Conservation (phyloP, 257 asterid species). For the Solanum paucissectum region DNA sequence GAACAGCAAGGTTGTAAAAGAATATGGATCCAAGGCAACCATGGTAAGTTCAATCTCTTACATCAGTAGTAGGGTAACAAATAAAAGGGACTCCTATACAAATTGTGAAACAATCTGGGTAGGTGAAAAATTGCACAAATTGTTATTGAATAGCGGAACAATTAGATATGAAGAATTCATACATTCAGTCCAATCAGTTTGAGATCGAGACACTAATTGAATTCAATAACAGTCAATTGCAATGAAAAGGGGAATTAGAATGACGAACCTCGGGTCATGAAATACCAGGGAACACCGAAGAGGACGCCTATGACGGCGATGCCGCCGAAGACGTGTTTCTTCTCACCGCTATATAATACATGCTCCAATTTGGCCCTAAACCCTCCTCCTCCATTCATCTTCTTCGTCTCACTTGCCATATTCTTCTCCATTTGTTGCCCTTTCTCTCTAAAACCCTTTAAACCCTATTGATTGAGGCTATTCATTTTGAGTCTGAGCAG, state of each 20-base stretch:
- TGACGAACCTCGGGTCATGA: conserved; percentile 59
- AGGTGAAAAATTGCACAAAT: background rate
- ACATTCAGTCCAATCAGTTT: background rate
- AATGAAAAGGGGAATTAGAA: background rate
- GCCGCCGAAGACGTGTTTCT: conserved; percentile 77
- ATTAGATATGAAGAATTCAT: background rate
- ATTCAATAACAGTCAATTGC: background rate
- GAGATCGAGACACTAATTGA: background rate
- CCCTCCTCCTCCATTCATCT: conserved; percentile 32
- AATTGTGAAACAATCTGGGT: background rate
- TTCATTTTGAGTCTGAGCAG: background rate
- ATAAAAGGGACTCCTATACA: background rate
- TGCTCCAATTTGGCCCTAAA: conserved; percentile 58
- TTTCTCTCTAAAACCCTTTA: background rate
- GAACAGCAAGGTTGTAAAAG: background rate
- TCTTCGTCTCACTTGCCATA: conserved; percentile 45
- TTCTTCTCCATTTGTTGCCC: background rate
- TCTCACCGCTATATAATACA: conserved; percentile 70
- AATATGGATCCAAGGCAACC: conserved; percentile 26
- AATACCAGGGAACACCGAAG: conserved; percentile 85
- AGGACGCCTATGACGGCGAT: conserved; percentile 55
- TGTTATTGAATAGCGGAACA: background rate
- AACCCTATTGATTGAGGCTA: conserved; percentile 3
- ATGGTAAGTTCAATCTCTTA: conserved; percentile 36
- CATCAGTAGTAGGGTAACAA: background rate